Percentiles rank a stretch among this genome's conserved stretches.
Conservation (phyloP, 2,329 filamentous ascomycete species). For the Nothophoma quercina region DNA sequence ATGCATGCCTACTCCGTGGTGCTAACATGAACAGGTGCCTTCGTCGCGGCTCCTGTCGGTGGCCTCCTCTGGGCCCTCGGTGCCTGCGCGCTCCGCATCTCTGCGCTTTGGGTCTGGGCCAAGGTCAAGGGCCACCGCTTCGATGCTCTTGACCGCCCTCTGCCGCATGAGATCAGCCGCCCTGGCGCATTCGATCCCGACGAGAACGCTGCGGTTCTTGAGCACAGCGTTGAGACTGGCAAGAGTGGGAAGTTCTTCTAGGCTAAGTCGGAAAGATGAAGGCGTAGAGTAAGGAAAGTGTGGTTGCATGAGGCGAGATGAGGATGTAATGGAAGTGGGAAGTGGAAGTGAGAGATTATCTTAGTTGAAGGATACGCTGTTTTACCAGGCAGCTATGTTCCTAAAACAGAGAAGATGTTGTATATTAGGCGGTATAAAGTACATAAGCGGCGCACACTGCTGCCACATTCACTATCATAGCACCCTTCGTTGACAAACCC, state of each 20-base stretch:
- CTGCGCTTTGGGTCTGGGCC: constrained; percentile 65
- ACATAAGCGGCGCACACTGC: too few relatives aligned
- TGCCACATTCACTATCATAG: too few relatives aligned
- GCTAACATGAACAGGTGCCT: constrained; percentile 60
- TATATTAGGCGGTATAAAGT: too few relatives aligned
- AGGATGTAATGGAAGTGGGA: not conserved
- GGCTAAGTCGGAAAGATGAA: not conserved
- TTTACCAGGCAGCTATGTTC: too few relatives aligned
- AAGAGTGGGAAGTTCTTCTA: constrained; percentile 46
- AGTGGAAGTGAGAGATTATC: too few relatives aligned
- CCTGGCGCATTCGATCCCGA: constrained; percentile 31
- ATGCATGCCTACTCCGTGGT: not conserved
- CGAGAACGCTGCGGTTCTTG: constrained; percentile 37
- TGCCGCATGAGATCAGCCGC: constrained; percentile 21
- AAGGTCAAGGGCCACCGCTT: constrained; percentile 69
- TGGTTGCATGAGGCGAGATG: not conserved
- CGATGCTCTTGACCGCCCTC: constrained; percentile 67
- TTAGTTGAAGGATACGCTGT: too few relatives aligned
- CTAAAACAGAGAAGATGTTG: too few relatives aligned
- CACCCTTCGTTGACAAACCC: too few relatives aligned
- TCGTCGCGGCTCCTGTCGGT: constrained; percentile 79
- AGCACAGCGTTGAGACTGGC: constrained; percentile 29
- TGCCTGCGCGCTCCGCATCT: constrained; percentile 67
- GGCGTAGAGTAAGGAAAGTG: not conserved
- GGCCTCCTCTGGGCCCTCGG: constrained; percentile 74